phyloP scores from a whole-genome alignment of 768 basidiomycete genomes.

The Mycena chlorophos region DNA sequence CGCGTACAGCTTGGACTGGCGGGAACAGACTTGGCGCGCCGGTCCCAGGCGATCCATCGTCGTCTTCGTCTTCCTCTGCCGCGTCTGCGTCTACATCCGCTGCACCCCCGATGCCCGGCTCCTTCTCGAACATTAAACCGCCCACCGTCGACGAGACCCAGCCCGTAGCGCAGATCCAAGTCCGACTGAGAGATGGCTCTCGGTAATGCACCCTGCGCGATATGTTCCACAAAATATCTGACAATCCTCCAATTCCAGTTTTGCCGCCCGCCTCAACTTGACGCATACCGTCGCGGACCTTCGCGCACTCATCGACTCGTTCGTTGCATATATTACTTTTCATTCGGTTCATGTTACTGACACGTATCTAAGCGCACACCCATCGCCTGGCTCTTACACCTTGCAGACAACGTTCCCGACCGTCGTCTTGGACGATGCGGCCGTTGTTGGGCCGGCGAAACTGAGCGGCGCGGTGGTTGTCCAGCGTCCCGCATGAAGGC shows the following conservation, averaged over 20 bases:
- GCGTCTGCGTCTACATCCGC: conserved; percentile 45
- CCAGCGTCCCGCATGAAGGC: conserved; percentile 4
- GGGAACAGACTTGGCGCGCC: conserved; percentile 74
- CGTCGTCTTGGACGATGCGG: conserved; percentile 61
- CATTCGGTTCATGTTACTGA: background rate
- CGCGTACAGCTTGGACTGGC: conserved; percentile 36
- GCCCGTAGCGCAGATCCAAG: conserved; percentile 88
- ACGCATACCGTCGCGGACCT: conserved; percentile 58
- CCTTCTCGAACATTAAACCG: conserved; percentile 47
- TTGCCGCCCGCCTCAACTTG: conserved; percentile 67
- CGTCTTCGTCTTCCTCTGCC: too few relatives aligned
- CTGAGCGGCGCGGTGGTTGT: conserved; percentile 13
- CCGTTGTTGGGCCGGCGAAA: background rate
- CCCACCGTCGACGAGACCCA: conserved; percentile 65
- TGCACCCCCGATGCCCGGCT: conserved; percentile 23
- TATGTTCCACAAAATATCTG: conserved; percentile 1
- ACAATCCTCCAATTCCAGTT: conserved; percentile 31
- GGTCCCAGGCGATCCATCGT: conserved; percentile 68
- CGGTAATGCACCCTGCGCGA: conserved; percentile 57
- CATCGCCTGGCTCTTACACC: conserved; percentile 64
- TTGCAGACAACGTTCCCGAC: conserved; percentile 91
- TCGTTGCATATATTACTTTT: background rate
- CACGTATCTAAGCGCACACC: conserved; percentile 56
- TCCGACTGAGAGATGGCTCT: conserved; percentile 88
- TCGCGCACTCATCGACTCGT: conserved; percentile 15